Evolutionary conservation across 257 asterid genomes (phyloP), one percentile per base, ranked within the genome.

Genomic region (Thymus mandschuricus): DNA sequence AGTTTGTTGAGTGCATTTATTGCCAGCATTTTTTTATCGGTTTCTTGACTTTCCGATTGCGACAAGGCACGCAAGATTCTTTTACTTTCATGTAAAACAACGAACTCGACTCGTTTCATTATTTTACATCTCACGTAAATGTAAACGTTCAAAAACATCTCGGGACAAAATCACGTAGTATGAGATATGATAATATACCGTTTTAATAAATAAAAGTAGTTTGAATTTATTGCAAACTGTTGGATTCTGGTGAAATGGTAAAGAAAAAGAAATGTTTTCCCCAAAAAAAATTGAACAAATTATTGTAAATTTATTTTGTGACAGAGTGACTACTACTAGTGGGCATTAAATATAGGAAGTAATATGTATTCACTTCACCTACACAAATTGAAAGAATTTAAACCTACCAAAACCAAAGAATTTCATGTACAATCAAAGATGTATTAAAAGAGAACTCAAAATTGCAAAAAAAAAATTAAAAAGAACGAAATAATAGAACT

Each of bases 1-100:
- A 40, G 80, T 66, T 83, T 60, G 84, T 71, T 80, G 81, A 2
- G 60, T 35, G 73, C 78, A 86, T 81, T 86, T 8, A 86, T 66
- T 76, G 71, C 76, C 15, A 60, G 29, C 46, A 69, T n/a, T n/a
- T n/a, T 29, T 9, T 45, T 33, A 69, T 44, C 44, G 59, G 38
- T 44, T 69, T 44, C 21, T 29, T 56, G 38, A 64, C 43, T 21
- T 43, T 41, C 9, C 3, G 66, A 60, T 60, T 60, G 66, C 29
- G 49, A 60, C 29, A 3, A 3, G 29, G 10, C 60, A 54, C 60
- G 60, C 11, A 54, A 28, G 35, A 54, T 54, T 21, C 60, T 35
- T 35, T 4, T 35, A 35, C 6, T 35, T 4, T n/a, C n/a, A n/a
- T n/a, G n/a, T n/a, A n/a, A n/a, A n/a, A n/a, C n/a, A n/a, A n/a